Evolutionary conservation across 169 alveolate species (phyloP).

Genomic region (Theileria parva): DNA sequence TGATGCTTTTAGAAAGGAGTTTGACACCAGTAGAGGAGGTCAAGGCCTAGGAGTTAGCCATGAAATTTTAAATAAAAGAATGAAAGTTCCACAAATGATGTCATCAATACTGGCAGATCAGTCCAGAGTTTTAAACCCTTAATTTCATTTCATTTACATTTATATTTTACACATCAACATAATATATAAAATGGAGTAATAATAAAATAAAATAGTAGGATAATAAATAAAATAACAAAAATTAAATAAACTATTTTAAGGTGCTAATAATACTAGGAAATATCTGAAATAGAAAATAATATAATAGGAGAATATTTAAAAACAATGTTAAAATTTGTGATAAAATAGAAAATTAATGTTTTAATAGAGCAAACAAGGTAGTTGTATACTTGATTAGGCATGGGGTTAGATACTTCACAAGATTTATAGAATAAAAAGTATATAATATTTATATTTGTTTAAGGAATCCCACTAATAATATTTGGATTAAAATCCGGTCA

Average conservation of each 20-base stretch:
- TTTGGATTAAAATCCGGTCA: neutral
- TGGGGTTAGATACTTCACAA: neutral
- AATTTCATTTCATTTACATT: too few species aligned
- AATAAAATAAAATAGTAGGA: too few species aligned
- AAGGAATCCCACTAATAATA: neutral
- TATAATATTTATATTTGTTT: too few species aligned
- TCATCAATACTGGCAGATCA: conserved; percentile 3
- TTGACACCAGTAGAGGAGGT: conserved; percentile 68
- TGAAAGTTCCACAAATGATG: conserved; percentile 4
- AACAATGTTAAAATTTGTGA: neutral
- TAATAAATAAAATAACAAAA: too few species aligned
- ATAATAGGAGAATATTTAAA: neutral
- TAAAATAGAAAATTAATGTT: too few species aligned
- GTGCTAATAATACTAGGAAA: too few species aligned
- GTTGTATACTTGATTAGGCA: neutral
- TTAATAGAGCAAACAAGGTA: too few species aligned
- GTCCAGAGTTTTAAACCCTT: neutral
- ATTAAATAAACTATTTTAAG: neutral
- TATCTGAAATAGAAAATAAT: too few species aligned
- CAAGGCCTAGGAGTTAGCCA: conserved; percentile 66
- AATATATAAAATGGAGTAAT: too few species aligned
- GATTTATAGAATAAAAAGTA: neutral
- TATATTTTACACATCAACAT: neutral
- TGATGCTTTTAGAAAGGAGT: conserved; percentile 68
- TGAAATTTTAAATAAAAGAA: conserved; percentile 12